phyloP scores from a whole-genome alignment of 1,139 yeast species.

The Protomyces inouyei region DNA sequence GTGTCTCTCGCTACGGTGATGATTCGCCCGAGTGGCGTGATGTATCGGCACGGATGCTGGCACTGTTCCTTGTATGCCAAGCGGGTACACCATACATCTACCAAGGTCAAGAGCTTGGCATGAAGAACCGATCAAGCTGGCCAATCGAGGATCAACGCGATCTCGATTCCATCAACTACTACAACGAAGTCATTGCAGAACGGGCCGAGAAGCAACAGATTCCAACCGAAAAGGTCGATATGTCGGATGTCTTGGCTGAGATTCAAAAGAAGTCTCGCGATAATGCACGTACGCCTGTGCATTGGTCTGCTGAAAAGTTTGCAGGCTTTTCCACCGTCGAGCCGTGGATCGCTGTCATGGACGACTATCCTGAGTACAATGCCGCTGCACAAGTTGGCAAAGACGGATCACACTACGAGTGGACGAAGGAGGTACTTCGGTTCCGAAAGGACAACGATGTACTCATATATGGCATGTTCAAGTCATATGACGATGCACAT shows the following conservation, averaged over 20 bases:
- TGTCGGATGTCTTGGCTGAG: conserved; percentile 38
- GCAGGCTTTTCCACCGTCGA: conserved; percentile 50
- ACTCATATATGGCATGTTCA: conserved; percentile 49
- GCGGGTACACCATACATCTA: conserved; percentile 56
- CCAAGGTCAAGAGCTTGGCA: conserved; percentile 61
- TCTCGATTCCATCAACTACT: conserved; percentile 45
- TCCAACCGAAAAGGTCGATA: conserved; percentile 38
- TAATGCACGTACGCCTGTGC: conserved; percentile 55
- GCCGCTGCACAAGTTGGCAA: conserved; percentile 49
- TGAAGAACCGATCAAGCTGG: conserved; percentile 52
- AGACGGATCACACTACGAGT: conserved; percentile 47
- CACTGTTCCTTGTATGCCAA: conserved; percentile 47
- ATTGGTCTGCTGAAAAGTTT: conserved; percentile 47
- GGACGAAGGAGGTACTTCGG: conserved; percentile 47
- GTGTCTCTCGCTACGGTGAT: conserved; percentile 51
- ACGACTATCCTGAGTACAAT: conserved; percentile 49
- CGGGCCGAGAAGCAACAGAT: conserved; percentile 40
- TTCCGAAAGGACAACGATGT: conserved; percentile 45
- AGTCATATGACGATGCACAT: conserved; percentile 11
- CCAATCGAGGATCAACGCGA: conserved; percentile 51
- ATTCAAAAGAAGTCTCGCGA: conserved; percentile 42
- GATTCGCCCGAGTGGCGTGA: conserved; percentile 42
- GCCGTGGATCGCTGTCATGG: conserved; percentile 56
- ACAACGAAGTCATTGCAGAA: conserved; percentile 31
- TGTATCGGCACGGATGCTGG: conserved; percentile 49